Conservation (phyloP, 805 yeast genomes). For the Candida saitoana region DNA sequence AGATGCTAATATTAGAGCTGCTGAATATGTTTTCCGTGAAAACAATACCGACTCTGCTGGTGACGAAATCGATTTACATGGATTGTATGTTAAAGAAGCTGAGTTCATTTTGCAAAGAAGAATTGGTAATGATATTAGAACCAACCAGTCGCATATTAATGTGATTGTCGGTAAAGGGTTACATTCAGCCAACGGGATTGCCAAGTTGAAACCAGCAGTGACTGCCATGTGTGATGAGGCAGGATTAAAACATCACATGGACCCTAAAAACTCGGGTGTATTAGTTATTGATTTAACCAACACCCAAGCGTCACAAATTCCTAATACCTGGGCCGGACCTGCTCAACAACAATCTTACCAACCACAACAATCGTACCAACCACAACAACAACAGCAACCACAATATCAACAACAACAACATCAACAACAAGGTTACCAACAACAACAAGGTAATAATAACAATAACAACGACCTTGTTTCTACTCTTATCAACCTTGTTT, state of each 20-base stretch:
- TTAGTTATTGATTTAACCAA: constrained; percentile 57
- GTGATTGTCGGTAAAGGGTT: constrained; percentile 93
- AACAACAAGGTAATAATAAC: constrained; percentile 15
- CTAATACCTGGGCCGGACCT: constrained; percentile 26
- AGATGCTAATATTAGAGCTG: constrained; percentile 71
- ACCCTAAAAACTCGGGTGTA: constrained; percentile 76
- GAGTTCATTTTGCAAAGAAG: constrained; percentile 69
- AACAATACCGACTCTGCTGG: constrained; percentile 83
- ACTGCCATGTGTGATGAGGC: constrained; percentile 71
- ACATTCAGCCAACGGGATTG: constrained; percentile 77
- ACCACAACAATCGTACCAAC: constrained; percentile 18
- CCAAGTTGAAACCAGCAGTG: constrained; percentile 86
- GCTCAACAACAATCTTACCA: constrained; percentile 19
- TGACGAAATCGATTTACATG: constrained; percentile 91
- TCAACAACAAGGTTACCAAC: constrained; percentile 13
- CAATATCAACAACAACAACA: constrained; percentile 15
- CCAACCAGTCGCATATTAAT: constrained; percentile 57
- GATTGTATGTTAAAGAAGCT: constrained; percentile 87
- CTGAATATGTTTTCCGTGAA: constrained; percentile 80
- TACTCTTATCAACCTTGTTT: constrained; percentile 26
- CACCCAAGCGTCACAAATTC: constrained; percentile 25
- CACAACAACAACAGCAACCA: constrained; percentile 21
- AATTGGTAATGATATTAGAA: constrained; percentile 58
- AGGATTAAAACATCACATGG: constrained; percentile 56
- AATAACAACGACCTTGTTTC: constrained; percentile 24